Evolutionary conservation across 257 asterid genomes (phyloP), one percentile per base, ranked within the genome.

Genomic region (Marsdenia floribunda): DNA sequence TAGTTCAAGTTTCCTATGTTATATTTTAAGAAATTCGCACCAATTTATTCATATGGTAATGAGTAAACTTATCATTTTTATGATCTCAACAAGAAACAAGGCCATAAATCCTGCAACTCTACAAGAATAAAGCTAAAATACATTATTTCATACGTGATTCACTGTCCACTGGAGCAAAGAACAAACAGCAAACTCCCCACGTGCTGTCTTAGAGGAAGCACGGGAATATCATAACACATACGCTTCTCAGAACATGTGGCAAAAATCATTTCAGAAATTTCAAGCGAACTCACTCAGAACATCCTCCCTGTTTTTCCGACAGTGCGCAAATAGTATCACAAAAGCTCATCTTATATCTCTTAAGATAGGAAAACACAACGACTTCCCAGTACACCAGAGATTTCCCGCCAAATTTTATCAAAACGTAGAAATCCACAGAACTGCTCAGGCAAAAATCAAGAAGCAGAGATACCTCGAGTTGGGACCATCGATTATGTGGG

Each of bases 401-500:
- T 70, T 81, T 80, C 87, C 86, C 80, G 80, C 85, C 80, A 84
- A 80, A 81, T 69, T 63, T 42, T 55, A 49, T 53, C 59, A 73
- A 54, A n/a, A 10, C 33, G 33, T 22, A 63, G 18, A 57, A 63
- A 65, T 10, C 4, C 33, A 2, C 75, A 4, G 12, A 58, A 33
- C 44, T 74, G 59, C n/a, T 76, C 77, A 70, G 57, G 82, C 71
- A 52, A 73, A 44, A 80, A 67, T 33, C 33, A 21, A 71, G 42
- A 37, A 26, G 10, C 16, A 50, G 49, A 74, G 46, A 29, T 22
- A 90, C 97, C 93, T 92, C 90, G 63, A 65, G 76, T 38, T 84
- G 90, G 52, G 87, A 11, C 96, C 96, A 90, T 57, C 86, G 91
- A 44, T 83, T 50, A 66, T 77, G 80, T 76, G 91, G 91, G 47